A percentile compares a stretch with the other conserved stretches of the same genome.
phyloP scores from a whole-genome alignment of 805 yeast species.

The Saccharomycopsis olivae region DNA sequence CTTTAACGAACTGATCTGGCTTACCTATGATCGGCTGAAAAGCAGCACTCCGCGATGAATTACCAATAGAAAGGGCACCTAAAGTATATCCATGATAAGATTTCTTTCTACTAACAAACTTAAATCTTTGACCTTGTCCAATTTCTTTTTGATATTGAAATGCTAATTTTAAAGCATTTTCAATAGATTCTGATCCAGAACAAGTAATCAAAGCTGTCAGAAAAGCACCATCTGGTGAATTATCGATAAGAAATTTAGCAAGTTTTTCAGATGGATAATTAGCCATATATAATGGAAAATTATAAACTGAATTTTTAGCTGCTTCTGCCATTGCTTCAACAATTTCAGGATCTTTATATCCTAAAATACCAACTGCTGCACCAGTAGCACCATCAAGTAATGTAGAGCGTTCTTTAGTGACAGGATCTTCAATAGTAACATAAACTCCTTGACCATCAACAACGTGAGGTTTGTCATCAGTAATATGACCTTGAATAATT shows the following conservation, averaged over 20 bases:
- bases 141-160: constrained; percentile 36
- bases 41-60: constrained; percentile 26
- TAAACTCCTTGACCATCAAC: constrained; percentile 33
- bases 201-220: constrained; percentile 37
- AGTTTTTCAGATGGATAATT: constrained; percentile 34
- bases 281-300: constrained; percentile 26
- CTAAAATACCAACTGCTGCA: constrained; percentile 43
- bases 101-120: constrained; percentile 33
- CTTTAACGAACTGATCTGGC: constrained; percentile 23
- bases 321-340: constrained; percentile 28
- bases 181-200: constrained; percentile 63
- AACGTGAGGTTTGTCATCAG: constrained; percentile 29
- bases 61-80: constrained; percentile 34
- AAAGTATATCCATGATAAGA: constrained; percentile 42
- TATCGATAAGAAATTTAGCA: constrained; percentile 31
- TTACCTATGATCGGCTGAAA: constrained; percentile 24
- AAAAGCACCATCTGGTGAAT: constrained; percentile 30
- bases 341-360: constrained; percentile 33
- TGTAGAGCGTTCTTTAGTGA: constrained; percentile 27
- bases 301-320: constrained; percentile 28
- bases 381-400: constrained; percentile 38
- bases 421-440: constrained; percentile 32
- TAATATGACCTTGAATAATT: constrained; percentile 32
- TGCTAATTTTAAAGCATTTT: constrained; percentile 52
- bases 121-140: constrained; percentile 31